Percentiles rank a stretch among this genome's conserved stretches.
These are phyloP conservation scores for Naganishia friedmannii DNA, from an alignment of 768 basidiomycete genomes.

Conservation along the genomic window DNA sequence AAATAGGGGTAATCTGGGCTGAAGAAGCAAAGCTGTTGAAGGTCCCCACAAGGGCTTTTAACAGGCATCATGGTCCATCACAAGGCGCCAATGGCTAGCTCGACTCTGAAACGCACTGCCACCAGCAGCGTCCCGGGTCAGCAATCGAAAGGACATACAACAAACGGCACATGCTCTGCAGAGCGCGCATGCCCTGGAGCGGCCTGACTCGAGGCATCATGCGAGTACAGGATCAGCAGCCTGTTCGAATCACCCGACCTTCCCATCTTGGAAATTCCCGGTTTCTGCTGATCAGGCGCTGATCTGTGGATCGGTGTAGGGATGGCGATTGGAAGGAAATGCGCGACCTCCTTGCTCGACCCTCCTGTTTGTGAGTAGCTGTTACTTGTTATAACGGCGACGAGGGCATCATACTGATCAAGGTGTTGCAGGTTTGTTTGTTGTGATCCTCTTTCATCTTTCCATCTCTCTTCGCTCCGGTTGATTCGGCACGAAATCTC, in stretches of 20 bases:
- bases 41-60: background rate
- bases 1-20: slow-evolving; percentile 6
- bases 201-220: background rate
- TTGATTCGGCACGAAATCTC: slow-evolving; percentile 12
- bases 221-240: slow-evolving; percentile 11
- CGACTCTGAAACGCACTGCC: background rate
- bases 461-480: slow-evolving; percentile 10
- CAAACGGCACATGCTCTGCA: background rate
- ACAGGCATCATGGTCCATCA: background rate
- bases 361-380: background rate
- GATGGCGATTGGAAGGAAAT: background rate
- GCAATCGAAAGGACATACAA: slow-evolving; percentile 17
- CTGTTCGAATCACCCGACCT: slow-evolving; percentile 18
- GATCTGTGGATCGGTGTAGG: slow-evolving; percentile 19
- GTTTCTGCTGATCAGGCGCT: slow-evolving; percentile 11
- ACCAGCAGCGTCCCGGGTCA: background rate
- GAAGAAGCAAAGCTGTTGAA: background rate
- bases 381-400: background rate
- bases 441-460: background rate
- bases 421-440: slow-evolving; percentile 8
- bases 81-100: background rate
- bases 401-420: background rate
- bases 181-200: background rate
- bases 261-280: slow-evolving; percentile 22
- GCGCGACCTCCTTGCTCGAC: background rate